Evolutionary conservation across 2,329 filamentous ascomycete species (phyloP).

Genomic region (Trichophaea hybrida): DNA sequence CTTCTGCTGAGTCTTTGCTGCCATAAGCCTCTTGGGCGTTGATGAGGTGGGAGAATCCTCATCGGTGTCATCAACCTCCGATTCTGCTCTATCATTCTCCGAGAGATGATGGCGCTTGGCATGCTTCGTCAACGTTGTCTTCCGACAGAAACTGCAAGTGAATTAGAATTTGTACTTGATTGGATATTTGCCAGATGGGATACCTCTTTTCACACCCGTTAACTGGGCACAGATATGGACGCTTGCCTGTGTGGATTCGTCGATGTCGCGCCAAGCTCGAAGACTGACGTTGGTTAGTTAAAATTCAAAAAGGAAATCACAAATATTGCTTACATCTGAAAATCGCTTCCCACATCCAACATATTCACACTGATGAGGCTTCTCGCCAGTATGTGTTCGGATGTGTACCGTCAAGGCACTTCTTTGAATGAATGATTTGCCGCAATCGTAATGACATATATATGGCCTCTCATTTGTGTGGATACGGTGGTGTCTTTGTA

Average conservation of each 20-base stretch:
- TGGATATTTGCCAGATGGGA: conserved; percentile 12
- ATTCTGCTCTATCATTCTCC: conserved; percentile 26
- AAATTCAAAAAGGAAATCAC: not conserved
- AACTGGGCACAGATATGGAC: conserved; percentile 49
- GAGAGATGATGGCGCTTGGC: conserved; percentile 25
- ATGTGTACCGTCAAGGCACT: conserved; percentile 58
- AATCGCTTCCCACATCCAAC: conserved; percentile 53
- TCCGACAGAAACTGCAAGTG: conserved; percentile 48
- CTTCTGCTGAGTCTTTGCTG: not conserved
- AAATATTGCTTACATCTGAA: conserved; percentile 44
- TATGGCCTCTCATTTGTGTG: conserved; percentile 59
- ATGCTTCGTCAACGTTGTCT: conserved; percentile 41
- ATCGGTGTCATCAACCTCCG: conserved; percentile 26
- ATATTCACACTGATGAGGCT: conserved; percentile 54
- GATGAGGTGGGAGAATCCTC: not conserved
- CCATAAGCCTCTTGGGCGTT: not conserved
- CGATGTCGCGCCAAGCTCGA: conserved; percentile 52
- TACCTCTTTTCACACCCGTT: conserved; percentile 50
- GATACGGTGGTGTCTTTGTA: conserved; percentile 56
- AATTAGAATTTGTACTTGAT: not conserved
- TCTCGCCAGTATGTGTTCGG: conserved; percentile 56
- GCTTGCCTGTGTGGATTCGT: conserved; percentile 51
- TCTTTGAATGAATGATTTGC: conserved; percentile 57
- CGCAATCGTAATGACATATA: conserved; percentile 46
- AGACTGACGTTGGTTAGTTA: conserved; percentile 35